phyloP scores from a whole-genome alignment of 1,139 yeast genomes.

The Magnusiomyces clavatus region DNA sequence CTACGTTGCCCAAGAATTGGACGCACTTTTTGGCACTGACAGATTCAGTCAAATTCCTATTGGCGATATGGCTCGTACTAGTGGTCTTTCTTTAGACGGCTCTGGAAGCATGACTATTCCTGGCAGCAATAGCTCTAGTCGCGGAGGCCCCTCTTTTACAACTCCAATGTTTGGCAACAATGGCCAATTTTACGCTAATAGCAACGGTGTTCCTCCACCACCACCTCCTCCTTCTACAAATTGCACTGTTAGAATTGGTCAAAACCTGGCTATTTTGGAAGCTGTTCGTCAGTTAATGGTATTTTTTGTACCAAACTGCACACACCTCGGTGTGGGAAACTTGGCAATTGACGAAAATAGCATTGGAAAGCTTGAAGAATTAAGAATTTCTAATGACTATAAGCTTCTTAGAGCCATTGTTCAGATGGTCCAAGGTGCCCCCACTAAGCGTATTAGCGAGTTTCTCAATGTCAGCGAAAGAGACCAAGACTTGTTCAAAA shows the following conservation, averaged over 20 bases:
- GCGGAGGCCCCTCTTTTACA: background rate
- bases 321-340: slow-evolving; percentile 14
- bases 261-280: slow-evolving; percentile 27
- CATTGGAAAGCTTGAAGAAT: slow-evolving; percentile 29
- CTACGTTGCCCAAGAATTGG: slow-evolving; percentile 9
- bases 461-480: slow-evolving; percentile 21
- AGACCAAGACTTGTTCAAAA: slow-evolving; percentile 20
- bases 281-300: slow-evolving; percentile 29
- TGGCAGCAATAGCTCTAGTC: slow-evolving; percentile 3
- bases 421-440: slow-evolving; percentile 16
- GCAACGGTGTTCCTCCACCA: background rate
- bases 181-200: background rate
- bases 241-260: slow-evolving; percentile 16
- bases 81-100: slow-evolving; percentile 13
- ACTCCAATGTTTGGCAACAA: background rate
- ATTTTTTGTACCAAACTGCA: slow-evolving; percentile 8
- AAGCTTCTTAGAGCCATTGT: slow-evolving; percentile 29
- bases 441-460: slow-evolving; percentile 12
- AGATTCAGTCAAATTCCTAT: slow-evolving; percentile 10
- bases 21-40: slow-evolving; percentile 5
- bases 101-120: slow-evolving; percentile 12
- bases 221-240: slow-evolving; percentile 10
- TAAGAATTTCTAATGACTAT: slow-evolving; percentile 31
- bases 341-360: slow-evolving; percentile 26
- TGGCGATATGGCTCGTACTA: slow-evolving; percentile 6